phyloP scores from a whole-genome alignment of 1,284 basidiomycete species.

The Cutaneotrichosporon sp. region DNA sequence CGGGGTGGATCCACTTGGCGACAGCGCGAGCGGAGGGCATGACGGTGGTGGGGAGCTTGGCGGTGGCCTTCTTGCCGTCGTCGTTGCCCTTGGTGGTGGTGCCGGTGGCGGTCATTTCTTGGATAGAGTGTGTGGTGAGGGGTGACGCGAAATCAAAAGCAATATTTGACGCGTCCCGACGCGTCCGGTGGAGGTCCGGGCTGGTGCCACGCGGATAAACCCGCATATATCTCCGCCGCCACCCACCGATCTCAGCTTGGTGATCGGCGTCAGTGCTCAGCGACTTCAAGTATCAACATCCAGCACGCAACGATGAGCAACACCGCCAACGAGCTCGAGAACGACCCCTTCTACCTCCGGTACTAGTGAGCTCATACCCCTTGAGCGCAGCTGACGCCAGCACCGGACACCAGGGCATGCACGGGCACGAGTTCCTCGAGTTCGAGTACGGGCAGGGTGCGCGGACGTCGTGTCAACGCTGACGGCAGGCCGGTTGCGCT shows the following conservation, averaged over 20 bases:
- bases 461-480: conserved; percentile 13
- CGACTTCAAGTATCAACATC: background rate
- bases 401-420: conserved; percentile 92
- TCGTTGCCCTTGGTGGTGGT: conserved; percentile 5
- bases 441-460: conserved; percentile 91
- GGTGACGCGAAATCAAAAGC: background rate
- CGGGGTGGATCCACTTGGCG: conserved; percentile 8
- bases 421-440: conserved; percentile 97
- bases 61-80: conserved; percentile 14
- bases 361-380: conserved; percentile 51
- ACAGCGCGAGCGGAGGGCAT: conserved; percentile 5
- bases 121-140: background rate
- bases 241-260: background rate
- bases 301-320: conserved; percentile 1
- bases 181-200: background rate
- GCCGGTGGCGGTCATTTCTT: conserved; percentile 7
- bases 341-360: conserved; percentile 82
- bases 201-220: conserved; percentile 13
- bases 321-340: conserved; percentile 42
- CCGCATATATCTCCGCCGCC: conserved; percentile 12
- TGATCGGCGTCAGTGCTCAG: background rate
- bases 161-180: conserved; percentile 18
- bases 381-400: conserved; percentile 55
- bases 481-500: conserved; percentile 72
- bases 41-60: conserved; percentile 12